Conservation (phyloP, 352 stramenopile species). For the Phytophthora boehmeriae region DNA sequence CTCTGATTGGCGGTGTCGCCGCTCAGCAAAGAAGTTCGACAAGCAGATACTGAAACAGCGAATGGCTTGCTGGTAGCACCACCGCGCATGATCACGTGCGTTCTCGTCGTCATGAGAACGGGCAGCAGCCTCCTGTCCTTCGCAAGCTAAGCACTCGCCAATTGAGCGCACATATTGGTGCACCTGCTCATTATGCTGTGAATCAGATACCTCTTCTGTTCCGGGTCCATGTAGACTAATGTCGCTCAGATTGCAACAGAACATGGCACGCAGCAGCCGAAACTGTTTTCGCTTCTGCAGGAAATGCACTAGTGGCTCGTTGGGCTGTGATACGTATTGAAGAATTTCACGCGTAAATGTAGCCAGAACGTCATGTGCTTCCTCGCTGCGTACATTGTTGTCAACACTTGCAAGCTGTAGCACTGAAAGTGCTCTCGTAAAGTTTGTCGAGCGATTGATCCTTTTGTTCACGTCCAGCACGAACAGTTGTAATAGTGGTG, state of each 20-base stretch:
- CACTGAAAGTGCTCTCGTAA: constrained; percentile 64
- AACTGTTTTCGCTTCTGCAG: constrained; percentile 76
- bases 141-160: constrained; percentile 66
- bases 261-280: constrained; percentile 65
- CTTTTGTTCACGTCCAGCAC: constrained; percentile 60
- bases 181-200: constrained; percentile 35
- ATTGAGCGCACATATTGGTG: constrained; percentile 66
- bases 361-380: constrained; percentile 56
- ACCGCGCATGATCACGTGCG: constrained; percentile 41
- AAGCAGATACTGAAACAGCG: constrained; percentile 77
- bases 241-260: constrained; percentile 67
- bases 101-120: constrained; percentile 36
- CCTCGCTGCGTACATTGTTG: constrained; percentile 54
- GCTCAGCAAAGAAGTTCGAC: constrained; percentile 57
- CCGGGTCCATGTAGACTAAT: constrained; percentile 47
- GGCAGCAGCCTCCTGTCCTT: constrained; percentile 53
- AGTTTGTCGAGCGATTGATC: constrained; percentile 48
- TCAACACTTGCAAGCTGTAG: constrained; percentile 41
- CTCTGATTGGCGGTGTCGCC: constrained; percentile 19
- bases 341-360: constrained; percentile 66
- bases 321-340: constrained; percentile 58
- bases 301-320: constrained; percentile 58
- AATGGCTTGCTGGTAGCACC: constrained; percentile 75
- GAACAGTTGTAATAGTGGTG: constrained; percentile 70
- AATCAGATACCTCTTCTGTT: constrained; percentile 26